Percentiles rank a stretch among this genome's conserved stretches.
Conservation (phyloP, 1,284 basidiomycete species). For the Grifola frondosa region DNA sequence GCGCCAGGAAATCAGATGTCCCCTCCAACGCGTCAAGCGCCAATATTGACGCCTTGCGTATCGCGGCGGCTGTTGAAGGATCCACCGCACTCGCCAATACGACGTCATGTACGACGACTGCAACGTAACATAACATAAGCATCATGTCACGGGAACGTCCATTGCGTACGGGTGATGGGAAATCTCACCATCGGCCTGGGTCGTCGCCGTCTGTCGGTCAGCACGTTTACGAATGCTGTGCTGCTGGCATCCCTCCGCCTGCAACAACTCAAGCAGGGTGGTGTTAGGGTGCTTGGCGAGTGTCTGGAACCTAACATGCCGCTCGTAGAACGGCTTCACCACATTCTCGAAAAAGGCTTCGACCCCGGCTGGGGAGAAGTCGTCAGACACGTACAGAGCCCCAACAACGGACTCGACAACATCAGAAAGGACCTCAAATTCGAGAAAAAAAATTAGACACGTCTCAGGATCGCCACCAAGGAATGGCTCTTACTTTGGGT, state of each 20-base stretch:
- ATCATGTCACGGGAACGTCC: no score
- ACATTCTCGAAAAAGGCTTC: slow-evolving; percentile 65
- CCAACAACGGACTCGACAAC: slow-evolving; percentile 76
- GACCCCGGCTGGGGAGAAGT: slow-evolving; percentile 57
- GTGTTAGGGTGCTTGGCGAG: slow-evolving; percentile 74
- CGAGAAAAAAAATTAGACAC: not conserved
- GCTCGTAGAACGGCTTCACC: slow-evolving; percentile 72
- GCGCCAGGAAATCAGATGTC: slow-evolving; percentile 57
- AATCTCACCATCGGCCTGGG: slow-evolving; percentile 24
- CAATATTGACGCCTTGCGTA: slow-evolving; percentile 54
- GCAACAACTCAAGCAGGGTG: slow-evolving; percentile 67
- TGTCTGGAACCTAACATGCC: slow-evolving; percentile 66
- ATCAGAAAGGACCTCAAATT: slow-evolving; percentile 63
- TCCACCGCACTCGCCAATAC: slow-evolving; percentile 61
- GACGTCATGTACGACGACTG: slow-evolving; percentile 66
- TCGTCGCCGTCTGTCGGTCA: slow-evolving; percentile 7
- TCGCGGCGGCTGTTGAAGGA: slow-evolving; percentile 47
- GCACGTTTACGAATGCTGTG: slow-evolving; percentile 54
- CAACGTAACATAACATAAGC: not conserved
- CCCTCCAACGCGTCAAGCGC: slow-evolving; percentile 67
- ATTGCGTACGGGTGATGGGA: not conserved
- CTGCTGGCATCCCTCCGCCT: slow-evolving; percentile 64
- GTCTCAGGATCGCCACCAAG: not conserved
- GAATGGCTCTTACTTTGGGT: slow-evolving; percentile 57
- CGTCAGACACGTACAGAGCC: slow-evolving; percentile 73